These are phyloP conservation scores for Dujonia santamariae DNA, from an alignment of 1,139 yeast species.

Conservation along the genomic window DNA sequence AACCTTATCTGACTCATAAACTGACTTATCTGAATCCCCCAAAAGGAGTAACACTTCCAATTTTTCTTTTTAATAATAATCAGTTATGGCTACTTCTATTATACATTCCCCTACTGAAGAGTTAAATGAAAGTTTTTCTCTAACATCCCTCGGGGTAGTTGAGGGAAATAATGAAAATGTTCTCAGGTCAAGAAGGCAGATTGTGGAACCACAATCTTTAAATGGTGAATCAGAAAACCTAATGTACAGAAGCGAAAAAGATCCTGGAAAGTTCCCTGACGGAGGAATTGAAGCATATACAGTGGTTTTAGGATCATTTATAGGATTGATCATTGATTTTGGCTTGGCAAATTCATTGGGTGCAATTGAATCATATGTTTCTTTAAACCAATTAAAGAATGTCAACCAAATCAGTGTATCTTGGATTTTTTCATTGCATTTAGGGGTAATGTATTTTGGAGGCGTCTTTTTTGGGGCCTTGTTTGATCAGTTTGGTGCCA, in stretches of 20 bases:
- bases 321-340: conserved; percentile 58
- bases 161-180: too few species aligned
- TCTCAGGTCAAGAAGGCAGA: too few species aligned
- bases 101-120: too few species aligned
- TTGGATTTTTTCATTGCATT: conserved; percentile 62
- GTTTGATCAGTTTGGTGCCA: conserved; percentile 56
- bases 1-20: too few species aligned
- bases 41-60: too few species aligned
- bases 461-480: conserved; percentile 62
- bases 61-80: too few species aligned
- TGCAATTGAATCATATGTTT: conserved; percentile 56
- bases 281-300: conserved; percentile 59
- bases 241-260: conserved; percentile 23
- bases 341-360: conserved; percentile 62
- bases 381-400: conserved; percentile 45
- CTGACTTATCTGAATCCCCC: too few species aligned
- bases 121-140: too few species aligned
- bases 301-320: conserved; percentile 60
- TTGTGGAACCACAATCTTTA: too few species aligned
- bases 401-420: conserved; percentile 46
- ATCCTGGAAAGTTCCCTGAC: conserved; percentile 50
- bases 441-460: conserved; percentile 54
- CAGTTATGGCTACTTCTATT: too few species aligned
- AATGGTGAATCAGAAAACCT: conserved; percentile 1
- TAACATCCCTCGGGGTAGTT: too few species aligned